Base-by-base conservation (phyloP, 202 grass and related monocot species). In the Brachypodium distachyon region DNA sequence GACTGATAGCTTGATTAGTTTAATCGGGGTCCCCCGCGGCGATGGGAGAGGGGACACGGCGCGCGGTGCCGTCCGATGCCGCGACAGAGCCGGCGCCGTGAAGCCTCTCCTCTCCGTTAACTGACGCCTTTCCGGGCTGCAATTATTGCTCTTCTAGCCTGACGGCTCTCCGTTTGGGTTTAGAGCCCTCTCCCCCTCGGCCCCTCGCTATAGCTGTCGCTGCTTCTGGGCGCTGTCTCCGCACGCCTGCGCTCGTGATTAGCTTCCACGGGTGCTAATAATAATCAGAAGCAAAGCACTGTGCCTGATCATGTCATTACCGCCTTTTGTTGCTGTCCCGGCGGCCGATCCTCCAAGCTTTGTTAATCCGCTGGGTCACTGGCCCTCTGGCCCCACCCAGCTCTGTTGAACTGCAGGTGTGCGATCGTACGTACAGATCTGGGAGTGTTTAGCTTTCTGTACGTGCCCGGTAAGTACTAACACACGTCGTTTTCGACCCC, bases 21-120 rank as follows among this genome's bases (percentile, higher is more conserved):
- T 81, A 76, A 12, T 38, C 1, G 4, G 5, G 31, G 14, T 1
- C 9, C 26, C 33, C 63, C 78, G 18, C 48, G 73, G 39, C 39
- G 59, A 67, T 27, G 75, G 80, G 60, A 82, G 44, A 70, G 70
- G 53, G 39, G 65, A 68, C 65, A 68, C 64, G 12, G 13, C 39
- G 23, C 36, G 26, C 48, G 31, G 9, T 88, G 81, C 75, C 61
- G 75, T 79, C 68, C 60, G 52, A 75, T 77, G 81, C 72, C 56
- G 72, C 76, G 81, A 77, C 81, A 72, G 70, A 80, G 5, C 22
- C n/a, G 36, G 11, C 78, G 44, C 14, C 61, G 3, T n/a, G n/a
- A n/a, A n/a, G 32, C 6, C 50, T 31, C 44, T 3, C 78, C 32
- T 32, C 9, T 13, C 82, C 82, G 44, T 67, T 63, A 53, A 25